These are phyloP conservation scores for Phellopilus nigrolimitatus DNA, from an alignment of 1,284 basidiomycete species.

Conservation along the genomic window DNA sequence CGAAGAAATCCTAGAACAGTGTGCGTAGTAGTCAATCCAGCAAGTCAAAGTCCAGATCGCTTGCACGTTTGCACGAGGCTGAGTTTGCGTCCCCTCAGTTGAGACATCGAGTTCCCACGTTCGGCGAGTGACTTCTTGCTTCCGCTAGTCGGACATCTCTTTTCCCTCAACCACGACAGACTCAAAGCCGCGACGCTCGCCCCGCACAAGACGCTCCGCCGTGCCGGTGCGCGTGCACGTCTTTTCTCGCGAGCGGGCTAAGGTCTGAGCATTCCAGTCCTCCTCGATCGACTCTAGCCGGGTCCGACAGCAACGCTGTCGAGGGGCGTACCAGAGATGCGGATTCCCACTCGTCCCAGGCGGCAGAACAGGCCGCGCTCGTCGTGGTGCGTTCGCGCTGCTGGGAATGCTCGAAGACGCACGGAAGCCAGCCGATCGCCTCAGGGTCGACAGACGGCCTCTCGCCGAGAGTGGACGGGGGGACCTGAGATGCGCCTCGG, in stretches of 20 bases:
- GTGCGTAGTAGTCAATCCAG: too few relatives aligned
- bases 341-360: not conserved
- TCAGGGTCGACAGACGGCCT: too few relatives aligned
- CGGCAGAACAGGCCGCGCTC: too few relatives aligned
- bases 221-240: slow-evolving; percentile 17
- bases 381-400: too few relatives aligned
- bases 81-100: too few relatives aligned
- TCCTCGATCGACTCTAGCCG: slow-evolving; percentile 47
- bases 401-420: slow-evolving; percentile 1
- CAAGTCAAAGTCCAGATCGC: too few relatives aligned
- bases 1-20: too few relatives aligned
- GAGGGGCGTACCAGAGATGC: slow-evolving; percentile 50
- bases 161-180: slow-evolving; percentile 31
- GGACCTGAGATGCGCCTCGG: slow-evolving; percentile 4
- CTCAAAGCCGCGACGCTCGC: slow-evolving; percentile 52
- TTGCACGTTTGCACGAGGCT: too few relatives aligned
- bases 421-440: not conserved
- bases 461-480: not conserved
- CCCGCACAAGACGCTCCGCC: slow-evolving; percentile 35
- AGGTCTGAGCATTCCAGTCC: slow-evolving; percentile 56
- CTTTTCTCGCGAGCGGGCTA: slow-evolving; percentile 49
- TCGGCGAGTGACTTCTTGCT: too few relatives aligned
- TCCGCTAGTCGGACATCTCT: not conserved
- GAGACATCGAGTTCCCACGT: too few relatives aligned
- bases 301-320: slow-evolving; percentile 39